Evolutionary conservation across 1,284 basidiomycete genomes (phyloP), one percentile per base, ranked within the genome.

Genomic region (Leccinum pachyderme): DNA sequence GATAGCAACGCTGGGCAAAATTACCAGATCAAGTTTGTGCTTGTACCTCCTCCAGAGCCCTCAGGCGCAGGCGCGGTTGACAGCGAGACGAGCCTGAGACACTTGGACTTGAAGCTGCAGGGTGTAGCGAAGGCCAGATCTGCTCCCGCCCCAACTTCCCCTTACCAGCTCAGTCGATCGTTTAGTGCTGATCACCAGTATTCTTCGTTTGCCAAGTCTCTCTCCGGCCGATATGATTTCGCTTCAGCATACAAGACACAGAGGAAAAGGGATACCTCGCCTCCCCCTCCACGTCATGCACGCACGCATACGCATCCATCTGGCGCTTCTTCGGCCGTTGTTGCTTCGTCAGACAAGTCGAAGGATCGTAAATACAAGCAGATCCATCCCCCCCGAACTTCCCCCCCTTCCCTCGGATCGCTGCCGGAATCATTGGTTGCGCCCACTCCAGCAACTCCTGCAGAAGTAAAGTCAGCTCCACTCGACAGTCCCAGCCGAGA

Each of bases 1-100:
- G 95, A 98, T 72, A 96, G 94, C 76, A 97, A 98, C 67, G 73
- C 69, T 37, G 89, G 87, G 6, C 69, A 78, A 59, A 93, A 98
- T 70, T 98, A 95, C 71, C 77, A 86, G 58, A 82, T 92, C 48
- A 77, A 73, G 52, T 89, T 91, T 62, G 72, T 67, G 48, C 68
- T 69, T 54, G 64, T 60, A 11, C 43, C 49, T 9, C 9, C 62
- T 3, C 59, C 66, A 25, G 57, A 59, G 18, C 47, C 59, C 7
- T 53, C 52, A 24, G 60, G 59, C 27, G 61, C 63, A 22, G 60
- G 59, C 27, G 61, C 63, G 18, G 59, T 66, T 31, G 55, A 59
- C 57, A 58, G 49, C 61, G 65, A 47, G 49, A 53, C 48, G 33
- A 54, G 59, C 47, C 70, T 86, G 50, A 76, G 71, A 33, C 77